Evolutionary conservation across 1,284 basidiomycete genomes (phyloP).

Genomic region (Ceratobasidium sp.): DNA sequence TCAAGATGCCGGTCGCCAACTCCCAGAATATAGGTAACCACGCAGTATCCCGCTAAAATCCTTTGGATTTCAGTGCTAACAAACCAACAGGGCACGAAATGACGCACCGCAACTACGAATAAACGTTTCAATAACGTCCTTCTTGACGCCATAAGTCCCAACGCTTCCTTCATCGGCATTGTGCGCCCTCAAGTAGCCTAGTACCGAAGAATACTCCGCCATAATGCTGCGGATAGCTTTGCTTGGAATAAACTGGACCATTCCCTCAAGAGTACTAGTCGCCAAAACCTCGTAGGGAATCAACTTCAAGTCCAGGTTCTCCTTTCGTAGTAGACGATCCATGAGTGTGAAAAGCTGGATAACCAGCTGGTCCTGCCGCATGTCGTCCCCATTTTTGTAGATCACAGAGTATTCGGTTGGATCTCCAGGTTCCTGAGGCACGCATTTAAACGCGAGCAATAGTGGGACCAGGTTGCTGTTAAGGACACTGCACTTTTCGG

Average conservation of each 20-base stretch:
- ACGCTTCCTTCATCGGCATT: conserved; percentile 93
- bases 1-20: conserved; percentile 98
- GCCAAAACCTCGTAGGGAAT: conserved; percentile 96
- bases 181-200: conserved; percentile 88
- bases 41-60: conserved; percentile 92
- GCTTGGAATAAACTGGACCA: conserved; percentile 96
- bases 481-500: conserved; percentile 95
- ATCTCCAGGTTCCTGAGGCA: conserved; percentile 63
- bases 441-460: conserved; percentile 88
- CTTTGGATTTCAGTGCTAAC: background rate
- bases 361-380: conserved; percentile 97
- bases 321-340: conserved; percentile 93
- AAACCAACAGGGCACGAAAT: background rate
- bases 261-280: conserved; percentile 92
- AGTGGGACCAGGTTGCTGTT: conserved; percentile 97
- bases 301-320: conserved; percentile 94
- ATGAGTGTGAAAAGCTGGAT: conserved; percentile 98
- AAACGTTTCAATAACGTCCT: conserved; percentile 94
- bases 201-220: conserved; percentile 83
- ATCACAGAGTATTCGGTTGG: conserved; percentile 86
- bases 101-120: conserved; percentile 94
- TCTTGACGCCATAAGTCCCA: conserved; percentile 92
- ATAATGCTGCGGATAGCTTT: conserved; percentile 95
- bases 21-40: conserved; percentile 96
- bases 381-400: conserved; percentile 99